Base-by-base conservation (phyloP, 2,329 filamentous ascomycete species). In the Delphinella strobiligena region DNA sequence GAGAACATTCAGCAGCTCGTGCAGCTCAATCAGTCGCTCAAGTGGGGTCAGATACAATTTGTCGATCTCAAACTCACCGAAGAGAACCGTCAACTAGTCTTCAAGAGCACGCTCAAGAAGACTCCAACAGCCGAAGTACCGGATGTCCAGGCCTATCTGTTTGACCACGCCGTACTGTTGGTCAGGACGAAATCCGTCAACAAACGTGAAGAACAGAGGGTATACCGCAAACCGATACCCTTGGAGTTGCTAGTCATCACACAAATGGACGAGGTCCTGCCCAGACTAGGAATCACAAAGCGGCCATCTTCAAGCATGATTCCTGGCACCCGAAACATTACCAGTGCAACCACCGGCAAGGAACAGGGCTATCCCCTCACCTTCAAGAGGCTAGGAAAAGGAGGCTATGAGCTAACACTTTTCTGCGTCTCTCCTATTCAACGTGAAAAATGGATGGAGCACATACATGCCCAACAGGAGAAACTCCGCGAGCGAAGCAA, bases 1-100 rank as follows among this genome's bases (percentile, higher is more conserved):
- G 91, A 98, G 62, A 98, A 98, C 57, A 82, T 91, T 38, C 96
- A 94, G 70, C 96, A 96, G 58, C 67, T 98, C 42, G 82, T 89
- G 60, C 83, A 87, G 50, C 72, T 98, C 22, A 91, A 95, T 56
- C 80, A 91, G 50, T 84, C 93, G 51, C 75, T 98, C 47, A 86
- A 89, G 47, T 98, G 93, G 71, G 76, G 82, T 31, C 80, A 84
- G 1, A 86, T 86, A 46, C 89, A 95, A 54, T 83, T 81, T 54
- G 88, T 96, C 35, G 91, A 98, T 58, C 67, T 98, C 45, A 93
- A 93, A 60, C 71, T 98, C 37, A 94, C 87, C 0, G 91, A 98
- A 52, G 87, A 94, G 51, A 84, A 83, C 39, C 82, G 91, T 44
- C 87, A 95, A 60, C 69, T 98, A 51, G 78, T 98, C 46, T 94